These are phyloP conservation scores for Cryphonectria nitschkei DNA, from an alignment of 2,329 filamentous ascomycete genomes.

Conservation along the genomic window DNA sequence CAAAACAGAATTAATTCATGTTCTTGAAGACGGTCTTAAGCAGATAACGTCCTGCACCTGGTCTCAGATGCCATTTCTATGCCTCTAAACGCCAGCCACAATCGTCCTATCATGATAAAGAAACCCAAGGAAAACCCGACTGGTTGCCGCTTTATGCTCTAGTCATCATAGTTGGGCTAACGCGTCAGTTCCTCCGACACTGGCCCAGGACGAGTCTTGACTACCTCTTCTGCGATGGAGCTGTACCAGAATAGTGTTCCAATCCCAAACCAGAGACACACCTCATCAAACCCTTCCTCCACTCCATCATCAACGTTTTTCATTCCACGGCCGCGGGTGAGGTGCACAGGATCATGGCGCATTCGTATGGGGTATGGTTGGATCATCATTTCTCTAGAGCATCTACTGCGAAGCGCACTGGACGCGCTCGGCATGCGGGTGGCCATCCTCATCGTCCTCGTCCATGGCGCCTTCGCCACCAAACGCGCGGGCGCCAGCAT, in stretches of 20 bases:
- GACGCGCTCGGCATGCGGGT: conserved; percentile 75
- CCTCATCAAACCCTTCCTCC: not conserved
- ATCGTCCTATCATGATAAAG: conserved; percentile 25
- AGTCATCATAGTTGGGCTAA: conserved; percentile 10
- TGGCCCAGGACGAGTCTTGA: conserved; percentile 2
- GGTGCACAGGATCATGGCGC: not conserved
- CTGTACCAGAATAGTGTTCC: conserved; percentile 6
- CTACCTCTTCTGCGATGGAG: not conserved
- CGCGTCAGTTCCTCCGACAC: conserved; percentile 22
- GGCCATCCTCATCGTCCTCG: conserved; percentile 78
- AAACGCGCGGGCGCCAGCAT: conserved; percentile 69
- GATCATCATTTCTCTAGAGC: conserved; percentile 8
- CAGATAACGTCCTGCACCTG: conserved; percentile 19
- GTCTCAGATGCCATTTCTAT: conserved; percentile 28
- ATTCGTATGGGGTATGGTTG: not conserved
- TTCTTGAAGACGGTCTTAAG: conserved; percentile 14
- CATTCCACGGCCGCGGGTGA: not conserved
- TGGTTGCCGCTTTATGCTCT: conserved; percentile 19
- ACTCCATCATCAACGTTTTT: conserved; percentile 5
- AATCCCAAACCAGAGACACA: conserved; percentile 4
- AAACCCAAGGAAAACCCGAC: conserved; percentile 21
- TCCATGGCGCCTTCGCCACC: conserved; percentile 65
- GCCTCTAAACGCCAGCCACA: conserved; percentile 29
- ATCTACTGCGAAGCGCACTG: conserved; percentile 86
- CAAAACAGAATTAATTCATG: conserved; percentile 23